phyloP scores from a whole-genome alignment of 1,139 yeast genomes.

The Tardiomyces depauwii region DNA sequence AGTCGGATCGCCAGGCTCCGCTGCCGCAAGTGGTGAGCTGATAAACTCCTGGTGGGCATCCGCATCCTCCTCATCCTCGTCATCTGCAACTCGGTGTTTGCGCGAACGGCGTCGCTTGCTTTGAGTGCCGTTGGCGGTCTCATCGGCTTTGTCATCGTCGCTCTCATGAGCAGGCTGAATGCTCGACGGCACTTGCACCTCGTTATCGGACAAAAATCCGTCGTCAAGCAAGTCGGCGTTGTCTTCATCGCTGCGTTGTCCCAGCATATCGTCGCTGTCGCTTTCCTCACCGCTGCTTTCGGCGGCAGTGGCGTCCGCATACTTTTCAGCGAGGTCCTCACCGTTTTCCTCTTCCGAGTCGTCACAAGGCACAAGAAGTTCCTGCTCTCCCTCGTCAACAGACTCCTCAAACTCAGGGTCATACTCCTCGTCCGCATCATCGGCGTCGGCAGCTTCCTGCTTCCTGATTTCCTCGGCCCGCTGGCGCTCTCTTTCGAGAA shows the following conservation, averaged over 20 bases:
- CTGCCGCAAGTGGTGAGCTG: neutral
- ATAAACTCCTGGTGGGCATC: constrained; percentile 15
- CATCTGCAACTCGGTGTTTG: constrained; percentile 16
- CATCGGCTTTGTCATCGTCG: neutral
- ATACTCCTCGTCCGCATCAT: constrained; percentile 9
- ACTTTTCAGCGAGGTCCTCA: constrained; percentile 11
- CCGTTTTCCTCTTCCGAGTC: constrained; percentile 14
- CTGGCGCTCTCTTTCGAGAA: constrained; percentile 46
- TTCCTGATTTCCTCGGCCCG: constrained; percentile 21
- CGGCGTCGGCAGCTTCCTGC: constrained; percentile 40
- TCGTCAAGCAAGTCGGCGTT: constrained; percentile 3
- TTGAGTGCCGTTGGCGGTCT: neutral
- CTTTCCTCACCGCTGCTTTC: constrained; percentile 18
- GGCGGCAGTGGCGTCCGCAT: constrained; percentile 17
- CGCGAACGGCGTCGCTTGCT: neutral
- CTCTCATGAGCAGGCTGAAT: neutral
- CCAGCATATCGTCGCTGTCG: constrained; percentile 16
- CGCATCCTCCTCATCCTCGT: constrained; percentile 18
- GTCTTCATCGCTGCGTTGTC: neutral
- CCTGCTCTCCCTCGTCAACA: constrained; percentile 9
- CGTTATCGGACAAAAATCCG: constrained; percentile 1
- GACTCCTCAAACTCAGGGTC: too few species aligned
- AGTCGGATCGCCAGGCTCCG: neutral
- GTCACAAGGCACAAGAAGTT: constrained; percentile 11
- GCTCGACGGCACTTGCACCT: neutral